Conservation (phyloP, 805 yeast genomes). For the Pichia paraexigua region DNA sequence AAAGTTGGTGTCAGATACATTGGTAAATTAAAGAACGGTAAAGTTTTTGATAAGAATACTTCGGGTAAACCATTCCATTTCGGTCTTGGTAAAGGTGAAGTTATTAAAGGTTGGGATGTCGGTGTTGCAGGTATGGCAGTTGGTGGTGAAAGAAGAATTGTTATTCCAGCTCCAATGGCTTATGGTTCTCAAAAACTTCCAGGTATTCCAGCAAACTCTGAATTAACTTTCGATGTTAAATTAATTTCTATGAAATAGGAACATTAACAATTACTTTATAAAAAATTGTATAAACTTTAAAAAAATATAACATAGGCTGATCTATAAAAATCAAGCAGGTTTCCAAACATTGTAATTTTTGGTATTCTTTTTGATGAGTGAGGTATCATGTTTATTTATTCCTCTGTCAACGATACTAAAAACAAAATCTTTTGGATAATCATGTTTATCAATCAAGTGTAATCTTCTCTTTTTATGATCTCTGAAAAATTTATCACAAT, state of each 20-base stretch:
- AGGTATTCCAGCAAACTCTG: slow-evolving; percentile 97
- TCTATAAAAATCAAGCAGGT: slow-evolving; percentile 3
- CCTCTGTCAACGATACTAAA: slow-evolving; percentile 26
- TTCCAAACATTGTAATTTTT: slow-evolving; percentile 13
- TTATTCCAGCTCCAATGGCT: slow-evolving; percentile 93
- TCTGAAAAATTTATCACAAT: slow-evolving; percentile 34
- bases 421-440: slow-evolving; percentile 33
- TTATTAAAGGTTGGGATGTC: slow-evolving; percentile 96
- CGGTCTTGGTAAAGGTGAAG: slow-evolving; percentile 93
- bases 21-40: slow-evolving; percentile 95
- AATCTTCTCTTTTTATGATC: slow-evolving; percentile 34
- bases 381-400: slow-evolving; percentile 13
- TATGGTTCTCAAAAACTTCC: slow-evolving; percentile 93
- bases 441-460: slow-evolving; percentile 45
- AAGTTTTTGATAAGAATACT: slow-evolving; percentile 94
- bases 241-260: slow-evolving; percentile 72
- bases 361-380: slow-evolving; percentile 16
- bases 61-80: slow-evolving; percentile 93
- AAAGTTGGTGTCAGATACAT: slow-evolving; percentile 95
- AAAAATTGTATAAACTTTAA: not conserved
- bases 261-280: not conserved
- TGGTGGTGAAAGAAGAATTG: slow-evolving; percentile 97
- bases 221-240: slow-evolving; percentile 92
- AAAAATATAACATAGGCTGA: not conserved
- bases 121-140: slow-evolving; percentile 99